Conservation (phyloP, 192 early-diverging fungal genomes). For the Entomortierella chlamydospora region DNA sequence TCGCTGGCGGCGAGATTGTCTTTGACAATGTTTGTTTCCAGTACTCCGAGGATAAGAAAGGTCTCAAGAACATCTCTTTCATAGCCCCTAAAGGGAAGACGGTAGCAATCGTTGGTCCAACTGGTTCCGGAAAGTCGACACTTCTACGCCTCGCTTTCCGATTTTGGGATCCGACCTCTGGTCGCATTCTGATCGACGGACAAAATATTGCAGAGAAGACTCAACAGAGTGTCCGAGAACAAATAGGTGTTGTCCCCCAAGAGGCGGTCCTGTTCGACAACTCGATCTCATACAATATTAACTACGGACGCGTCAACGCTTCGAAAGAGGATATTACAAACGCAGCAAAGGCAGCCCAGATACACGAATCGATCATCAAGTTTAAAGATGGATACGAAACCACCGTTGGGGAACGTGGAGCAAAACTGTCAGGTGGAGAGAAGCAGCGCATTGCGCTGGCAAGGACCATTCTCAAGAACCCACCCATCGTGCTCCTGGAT, state of each 20-base stretch:
- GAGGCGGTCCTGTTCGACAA: slow-evolving; percentile 75
- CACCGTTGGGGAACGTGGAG: slow-evolving; percentile 84
- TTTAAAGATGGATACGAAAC: slow-evolving; percentile 88
- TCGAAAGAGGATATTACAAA: slow-evolving; percentile 64
- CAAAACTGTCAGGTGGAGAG: slow-evolving; percentile 89
- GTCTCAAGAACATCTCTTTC: slow-evolving; percentile 67
- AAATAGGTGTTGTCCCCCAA: slow-evolving; percentile 70
- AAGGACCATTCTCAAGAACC: slow-evolving; percentile 87
- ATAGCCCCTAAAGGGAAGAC: slow-evolving; percentile 64
- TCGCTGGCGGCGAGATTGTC: slow-evolving; percentile 59
- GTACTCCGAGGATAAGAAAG: slow-evolving; percentile 65
- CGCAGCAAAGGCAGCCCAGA: slow-evolving; percentile 75
- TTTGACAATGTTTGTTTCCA: slow-evolving; percentile 75
- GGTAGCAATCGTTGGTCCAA: slow-evolving; percentile 70
- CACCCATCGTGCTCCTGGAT: slow-evolving; percentile 86
- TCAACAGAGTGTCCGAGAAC: slow-evolving; percentile 60
- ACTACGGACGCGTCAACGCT: slow-evolving; percentile 66
- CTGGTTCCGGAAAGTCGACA: slow-evolving; percentile 64
- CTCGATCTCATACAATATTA: slow-evolving; percentile 73
- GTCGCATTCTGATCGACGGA: slow-evolving; percentile 70
- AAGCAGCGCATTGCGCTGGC: slow-evolving; percentile 96
- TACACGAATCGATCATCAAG: slow-evolving; percentile 76
- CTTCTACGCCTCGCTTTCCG: slow-evolving; percentile 64
- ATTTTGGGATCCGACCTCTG: slow-evolving; percentile 69
- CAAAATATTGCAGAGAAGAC: slow-evolving; percentile 68